phyloP scores from a whole-genome alignment of 176 grass and related monocot species.

The Triticum turgidum region DNA sequence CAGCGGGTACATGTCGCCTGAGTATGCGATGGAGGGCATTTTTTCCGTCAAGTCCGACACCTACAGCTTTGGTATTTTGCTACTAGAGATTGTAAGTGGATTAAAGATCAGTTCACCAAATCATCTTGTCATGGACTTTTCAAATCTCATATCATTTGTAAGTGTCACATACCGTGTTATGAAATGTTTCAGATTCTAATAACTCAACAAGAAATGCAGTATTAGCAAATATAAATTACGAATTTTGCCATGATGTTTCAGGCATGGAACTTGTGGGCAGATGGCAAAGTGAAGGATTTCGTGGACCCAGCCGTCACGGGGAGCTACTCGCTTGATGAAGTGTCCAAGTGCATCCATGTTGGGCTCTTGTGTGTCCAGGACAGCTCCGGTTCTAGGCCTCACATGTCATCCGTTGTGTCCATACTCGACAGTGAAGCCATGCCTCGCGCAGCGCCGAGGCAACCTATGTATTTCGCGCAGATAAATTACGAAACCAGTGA shows the following conservation, averaged over 20 bases:
- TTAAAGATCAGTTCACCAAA: slow-evolving; percentile 37
- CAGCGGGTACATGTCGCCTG: slow-evolving; percentile 67
- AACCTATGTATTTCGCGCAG: slow-evolving; percentile 3
- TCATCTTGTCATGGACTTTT: not conserved
- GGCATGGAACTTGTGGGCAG: slow-evolving; percentile 41
- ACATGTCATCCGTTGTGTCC: not conserved
- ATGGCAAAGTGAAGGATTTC: not conserved
- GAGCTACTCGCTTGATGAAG: slow-evolving; percentile 12
- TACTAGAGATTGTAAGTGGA: slow-evolving; percentile 58
- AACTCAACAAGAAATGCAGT: not conserved
- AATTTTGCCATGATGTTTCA: not conserved
- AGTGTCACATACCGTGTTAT: not conserved
- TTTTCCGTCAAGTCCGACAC: slow-evolving; percentile 61
- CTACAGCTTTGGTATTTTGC: slow-evolving; percentile 62
- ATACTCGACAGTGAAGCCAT: slow-evolving; percentile 17
- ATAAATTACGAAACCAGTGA: not conserved
- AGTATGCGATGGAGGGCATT: slow-evolving; percentile 44
- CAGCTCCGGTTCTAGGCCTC: not conserved
- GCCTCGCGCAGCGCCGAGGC: not conserved
- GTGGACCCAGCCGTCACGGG: slow-evolving; percentile 12
- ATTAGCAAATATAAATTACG: not conserved
- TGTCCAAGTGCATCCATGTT: slow-evolving; percentile 43
- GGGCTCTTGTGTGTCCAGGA: slow-evolving; percentile 58
- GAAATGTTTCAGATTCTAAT: not conserved
- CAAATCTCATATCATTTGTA: slow-evolving; percentile 44